These are phyloP conservation scores for Tuber umbilicatum DNA, from an alignment of 495 filamentous ascomycete genomes.

Conservation along the genomic window DNA sequence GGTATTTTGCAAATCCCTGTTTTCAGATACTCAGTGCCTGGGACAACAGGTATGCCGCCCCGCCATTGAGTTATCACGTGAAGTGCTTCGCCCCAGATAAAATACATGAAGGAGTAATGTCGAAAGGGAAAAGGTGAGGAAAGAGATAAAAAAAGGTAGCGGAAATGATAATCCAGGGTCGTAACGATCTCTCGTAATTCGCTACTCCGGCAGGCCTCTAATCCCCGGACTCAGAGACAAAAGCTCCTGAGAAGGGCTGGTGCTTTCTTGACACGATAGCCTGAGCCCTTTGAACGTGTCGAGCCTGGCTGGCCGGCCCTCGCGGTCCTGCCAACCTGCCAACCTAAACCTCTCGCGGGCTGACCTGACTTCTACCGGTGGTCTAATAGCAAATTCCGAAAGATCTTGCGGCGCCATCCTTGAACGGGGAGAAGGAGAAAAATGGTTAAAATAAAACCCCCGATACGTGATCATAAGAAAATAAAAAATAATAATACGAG, in stretches of 20 bases:
- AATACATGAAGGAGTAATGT: not conserved
- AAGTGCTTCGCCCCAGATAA: not conserved
- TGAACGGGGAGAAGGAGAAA: not conserved
- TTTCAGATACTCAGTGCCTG: no score
- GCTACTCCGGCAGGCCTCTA: not conserved
- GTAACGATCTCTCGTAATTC: not conserved
- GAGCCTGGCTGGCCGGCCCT: not conserved
- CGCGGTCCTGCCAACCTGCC: not conserved
- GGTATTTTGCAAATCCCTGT: no score
- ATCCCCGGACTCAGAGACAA: not conserved
- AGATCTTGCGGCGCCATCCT: not conserved
- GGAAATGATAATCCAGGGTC: not conserved
- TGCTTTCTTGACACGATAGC: not conserved
- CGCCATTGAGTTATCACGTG: not conserved
- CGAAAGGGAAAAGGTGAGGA: not conserved
- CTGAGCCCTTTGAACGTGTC: not conserved
- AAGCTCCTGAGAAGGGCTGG: not conserved
- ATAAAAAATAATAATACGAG: not conserved
- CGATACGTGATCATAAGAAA: not conserved
- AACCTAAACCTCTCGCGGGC: not conserved
- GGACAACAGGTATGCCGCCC: not conserved
- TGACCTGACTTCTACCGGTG: not conserved
- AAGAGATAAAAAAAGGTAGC: not conserved
- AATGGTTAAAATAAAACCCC: not conserved
- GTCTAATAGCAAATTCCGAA: not conserved